Percentiles rank a stretch among this genome's conserved stretches.
Evolutionary conservation across 78 protist species (phyloP).

Genomic region (Dictyostelium discoideum): dicty_2.7 NC_007091.3:4858001-4858500

Average conservation of each 20-base stretch:
- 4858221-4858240: slow-evolving; percentile 77
- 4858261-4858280: slow-evolving; percentile 40
- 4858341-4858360: slow-evolving; percentile 52
- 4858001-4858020: slow-evolving; percentile 31
- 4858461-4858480: slow-evolving; percentile 71
- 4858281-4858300: slow-evolving; percentile 64
- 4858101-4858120: background rate
- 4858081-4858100: slow-evolving; percentile 15
- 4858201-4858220: slow-evolving; percentile 68
- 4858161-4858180: slow-evolving; percentile 32
- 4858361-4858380: slow-evolving; percentile 79
- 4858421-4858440: slow-evolving; percentile 48
- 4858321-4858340: slow-evolving; percentile 74
- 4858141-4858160: no score
- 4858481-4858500: slow-evolving; percentile 75
- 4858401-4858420: slow-evolving; percentile 82
- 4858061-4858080: slow-evolving; percentile 13
- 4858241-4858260: slow-evolving; percentile 69
- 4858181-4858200: slow-evolving; percentile 73
- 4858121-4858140: no score
- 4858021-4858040: slow-evolving; percentile 78
- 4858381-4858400: slow-evolving; percentile 89
- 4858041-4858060: slow-evolving; percentile 63
- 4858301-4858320: slow-evolving; percentile 51
- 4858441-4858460: slow-evolving; percentile 78